Evolutionary conservation across 805 yeast species (phyloP).

Genomic region (Suhomyces faveliae): DNA sequence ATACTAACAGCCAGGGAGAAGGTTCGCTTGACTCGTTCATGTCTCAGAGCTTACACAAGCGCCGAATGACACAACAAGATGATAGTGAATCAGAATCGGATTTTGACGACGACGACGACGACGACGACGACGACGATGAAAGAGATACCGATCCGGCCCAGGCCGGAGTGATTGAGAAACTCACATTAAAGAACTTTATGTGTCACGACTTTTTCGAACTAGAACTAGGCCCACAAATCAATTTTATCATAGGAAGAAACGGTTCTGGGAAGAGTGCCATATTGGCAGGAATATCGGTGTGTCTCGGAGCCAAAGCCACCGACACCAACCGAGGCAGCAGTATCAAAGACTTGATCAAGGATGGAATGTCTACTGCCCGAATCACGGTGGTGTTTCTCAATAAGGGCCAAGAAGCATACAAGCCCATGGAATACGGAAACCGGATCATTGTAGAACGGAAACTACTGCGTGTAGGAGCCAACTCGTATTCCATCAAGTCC

Average conservation of each 20-base stretch:
- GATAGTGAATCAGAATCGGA: slow-evolving; percentile 4
- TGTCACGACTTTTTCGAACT: slow-evolving; percentile 82
- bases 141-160: slow-evolving; percentile 24
- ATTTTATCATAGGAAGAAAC: slow-evolving; percentile 84
- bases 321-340: slow-evolving; percentile 83
- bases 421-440: slow-evolving; percentile 64
- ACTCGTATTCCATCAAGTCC: slow-evolving; percentile 55
- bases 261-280: slow-evolving; percentile 93
- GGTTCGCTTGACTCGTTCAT: slow-evolving; percentile 11
- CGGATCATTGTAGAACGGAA: slow-evolving; percentile 69
- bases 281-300: slow-evolving; percentile 81
- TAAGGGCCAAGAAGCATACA: slow-evolving; percentile 63
- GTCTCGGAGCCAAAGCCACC: slow-evolving; percentile 84
- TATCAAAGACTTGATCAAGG: slow-evolving; percentile 67
- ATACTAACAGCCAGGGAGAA: slow-evolving; percentile 6
- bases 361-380: slow-evolving; percentile 69
- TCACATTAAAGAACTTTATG: slow-evolving; percentile 77
- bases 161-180: slow-evolving; percentile 68
- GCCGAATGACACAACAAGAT: slow-evolving; percentile 6
- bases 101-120: slow-evolving; percentile 11
- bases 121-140: slow-evolving; percentile 17
- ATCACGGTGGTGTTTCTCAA: slow-evolving; percentile 65
- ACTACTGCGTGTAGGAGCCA: slow-evolving; percentile 50
- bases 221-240: slow-evolving; percentile 72
- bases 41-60: slow-evolving; percentile 9